Percentiles rank a stretch among this genome's conserved stretches.
Conservation (phyloP, 2,329 filamentous ascomycete species). For the Fusarium mexicanum region DNA sequence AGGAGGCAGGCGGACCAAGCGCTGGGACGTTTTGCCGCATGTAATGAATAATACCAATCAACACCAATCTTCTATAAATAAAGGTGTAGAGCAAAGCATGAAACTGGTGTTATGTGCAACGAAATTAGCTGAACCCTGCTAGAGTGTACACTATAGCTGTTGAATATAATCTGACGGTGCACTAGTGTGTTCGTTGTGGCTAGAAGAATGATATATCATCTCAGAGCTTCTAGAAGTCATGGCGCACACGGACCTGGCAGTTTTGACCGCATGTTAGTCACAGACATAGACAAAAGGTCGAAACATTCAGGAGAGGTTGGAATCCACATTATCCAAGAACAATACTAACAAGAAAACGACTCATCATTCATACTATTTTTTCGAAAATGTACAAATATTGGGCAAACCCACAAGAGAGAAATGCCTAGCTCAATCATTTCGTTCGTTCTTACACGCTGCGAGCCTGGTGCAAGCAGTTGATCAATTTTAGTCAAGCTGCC, state of each 20-base stretch:
- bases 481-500: background rate
- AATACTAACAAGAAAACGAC: background rate
- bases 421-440: background rate
- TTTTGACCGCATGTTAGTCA: background rate
- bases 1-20: conserved; percentile 50
- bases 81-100: conserved; percentile 4
- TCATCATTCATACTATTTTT: background rate
- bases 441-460: background rate
- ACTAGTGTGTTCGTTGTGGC: background rate
- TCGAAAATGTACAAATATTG: conserved; percentile 11
- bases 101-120: background rate
- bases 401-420: background rate
- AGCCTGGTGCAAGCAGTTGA: background rate
- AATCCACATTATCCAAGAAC: conserved; percentile 2
- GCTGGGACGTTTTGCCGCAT: conserved; percentile 50
- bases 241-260: background rate
- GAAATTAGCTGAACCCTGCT: background rate
- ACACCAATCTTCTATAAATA: background rate
- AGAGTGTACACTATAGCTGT: background rate
- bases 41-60: conserved; percentile 40
- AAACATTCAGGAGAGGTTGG: background rate
- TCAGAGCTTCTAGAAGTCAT: background rate
- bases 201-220: conserved; percentile 24
- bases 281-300: conserved; percentile 2
- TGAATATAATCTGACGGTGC: background rate